Conservation (phyloP, 352 stramenopile species). For the Globisporangium cylindrosporum region DNA sequence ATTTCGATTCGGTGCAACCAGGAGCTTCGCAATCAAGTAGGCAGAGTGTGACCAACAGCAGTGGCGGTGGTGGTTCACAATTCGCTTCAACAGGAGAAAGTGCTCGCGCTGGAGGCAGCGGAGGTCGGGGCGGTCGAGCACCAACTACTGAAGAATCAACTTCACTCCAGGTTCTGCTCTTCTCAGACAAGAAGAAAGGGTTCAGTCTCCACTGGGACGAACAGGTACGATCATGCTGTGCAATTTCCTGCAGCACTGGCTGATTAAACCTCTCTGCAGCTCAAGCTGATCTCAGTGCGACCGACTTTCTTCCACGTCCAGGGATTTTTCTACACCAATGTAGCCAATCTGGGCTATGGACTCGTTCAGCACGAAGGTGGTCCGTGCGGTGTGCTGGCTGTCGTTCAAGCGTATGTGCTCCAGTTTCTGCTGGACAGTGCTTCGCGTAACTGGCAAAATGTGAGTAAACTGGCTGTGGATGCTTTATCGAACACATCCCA, state of each 20-base stretch:
- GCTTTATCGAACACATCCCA: not conserved
- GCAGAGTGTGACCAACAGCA: not conserved
- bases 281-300: not conserved
- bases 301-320: slow-evolving; percentile 16
- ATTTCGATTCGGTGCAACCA: slow-evolving; percentile 10
- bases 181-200: slow-evolving; percentile 44
- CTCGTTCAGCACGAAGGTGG: slow-evolving; percentile 92
- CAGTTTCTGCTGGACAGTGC: slow-evolving; percentile 55
- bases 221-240: slow-evolving; percentile 30
- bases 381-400: slow-evolving; percentile 93
- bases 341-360: slow-evolving; percentile 72
- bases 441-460: slow-evolving; percentile 58
- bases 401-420: slow-evolving; percentile 91
- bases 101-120: not conserved
- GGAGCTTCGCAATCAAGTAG: not conserved
- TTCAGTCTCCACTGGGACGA: slow-evolving; percentile 73
- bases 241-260: not conserved
- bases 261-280: not conserved
- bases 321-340: slow-evolving; percentile 68
- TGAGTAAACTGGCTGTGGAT: slow-evolving; percentile 23
- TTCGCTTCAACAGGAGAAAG: not conserved
- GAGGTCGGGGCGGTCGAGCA: slow-evolving; percentile 12
- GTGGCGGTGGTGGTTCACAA: not conserved
- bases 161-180: slow-evolving; percentile 56
- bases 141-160: slow-evolving; percentile 41